Percentiles rank a stretch among this genome's conserved stretches.
These are phyloP conservation scores for Pezizomycotina sp. DNA, from an alignment of 2,329 filamentous ascomycete species.

Conservation along the genomic window DNA sequence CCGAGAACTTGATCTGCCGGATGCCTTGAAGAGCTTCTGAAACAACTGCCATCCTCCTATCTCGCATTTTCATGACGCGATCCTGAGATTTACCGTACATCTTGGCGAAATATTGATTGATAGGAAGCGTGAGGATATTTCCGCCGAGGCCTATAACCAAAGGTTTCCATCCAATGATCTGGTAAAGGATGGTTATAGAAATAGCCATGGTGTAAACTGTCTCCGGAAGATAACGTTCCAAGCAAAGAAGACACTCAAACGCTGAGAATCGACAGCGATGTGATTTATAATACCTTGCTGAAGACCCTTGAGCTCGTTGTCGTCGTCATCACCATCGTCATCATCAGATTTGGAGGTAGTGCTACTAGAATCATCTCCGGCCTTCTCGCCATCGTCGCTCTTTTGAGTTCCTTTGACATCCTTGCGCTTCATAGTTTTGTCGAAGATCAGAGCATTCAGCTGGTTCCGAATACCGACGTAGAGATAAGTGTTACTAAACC, in stretches of 20 bases:
- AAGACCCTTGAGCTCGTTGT: conserved; percentile 41
- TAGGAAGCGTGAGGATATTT: conserved; percentile 47
- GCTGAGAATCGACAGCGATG: conserved; percentile 57
- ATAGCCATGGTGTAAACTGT: conserved; percentile 47
- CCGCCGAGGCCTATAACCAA: conserved; percentile 48
- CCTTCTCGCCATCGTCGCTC: conserved; percentile 30
- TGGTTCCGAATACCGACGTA: conserved; percentile 52
- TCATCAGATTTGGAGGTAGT: conserved; percentile 26
- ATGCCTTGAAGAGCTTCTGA: conserved; percentile 62
- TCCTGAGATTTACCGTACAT: conserved; percentile 49
- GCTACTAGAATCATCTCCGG: conserved; percentile 25
- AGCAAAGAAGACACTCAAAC: conserved; percentile 51
- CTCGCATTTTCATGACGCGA: conserved; percentile 55
- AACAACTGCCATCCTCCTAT: conserved; percentile 58
- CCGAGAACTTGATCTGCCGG: conserved; percentile 71
- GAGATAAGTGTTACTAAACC: conserved; percentile 29
- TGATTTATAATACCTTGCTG: conserved; percentile 60
- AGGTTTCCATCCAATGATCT: conserved; percentile 54
- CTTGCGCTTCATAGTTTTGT: conserved; percentile 60
- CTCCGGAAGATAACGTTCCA: conserved; percentile 50
- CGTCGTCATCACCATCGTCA: conserved; percentile 32
- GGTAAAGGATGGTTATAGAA: conserved; percentile 49
- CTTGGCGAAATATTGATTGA: conserved; percentile 52
- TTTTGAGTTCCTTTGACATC: conserved; percentile 50
- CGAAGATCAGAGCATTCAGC: conserved; percentile 55